Base-by-base conservation (phyloP, 306 rosid species). In the Lotus japonicus region DNA sequence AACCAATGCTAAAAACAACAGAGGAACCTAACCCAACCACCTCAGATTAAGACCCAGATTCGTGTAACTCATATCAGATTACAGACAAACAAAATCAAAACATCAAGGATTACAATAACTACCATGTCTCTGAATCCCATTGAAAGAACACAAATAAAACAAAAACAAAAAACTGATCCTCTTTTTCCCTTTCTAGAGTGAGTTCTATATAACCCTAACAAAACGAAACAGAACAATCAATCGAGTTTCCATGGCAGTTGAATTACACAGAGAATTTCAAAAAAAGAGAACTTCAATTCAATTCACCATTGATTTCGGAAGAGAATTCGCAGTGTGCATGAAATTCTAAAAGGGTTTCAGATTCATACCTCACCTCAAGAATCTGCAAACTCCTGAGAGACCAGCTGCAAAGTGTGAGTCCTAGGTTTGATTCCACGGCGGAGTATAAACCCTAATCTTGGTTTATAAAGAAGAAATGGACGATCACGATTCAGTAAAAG, bases 371-470 rank as follows among this genome's bases (percentile, higher is more conserved):
- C 45, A 51, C 52, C 79, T 17, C 44, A 35, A 8, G 76, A 63
- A 61, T 76, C 48, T 35, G 61, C 14, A 42, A 69, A 55, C 68
- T 56, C 14, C 69, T 9, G 31, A 13, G 9, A 23, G 68, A 36
- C 59, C 68, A 16, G 73, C 77, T 33, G 61, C 66, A 5, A n/a
- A 16, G 65, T 36, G 52, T 8, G 35, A 6, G 36, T 15, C 11
- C 28, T 11, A n/a, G 16, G 35, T 57, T 19, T 36, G 60, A 12
- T 11, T 13, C 13, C 45, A 76, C 77, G 14, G 60, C 60, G 18
- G 60, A 50, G 60, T 58, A 51, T 31, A 63, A 64, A 65, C 75
- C 78, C 84, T 75, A 45, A 17, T 5, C 39, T 48, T n/a, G 0
- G 3, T 0, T 49, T 74, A 70, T 70, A 80, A 13, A 33, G 43